Percentiles rank a stretch among this genome's conserved stretches.
Evolutionary conservation across 2,329 filamentous ascomycete genomes (phyloP).

Genomic region (Curvularia sp.): DNA sequence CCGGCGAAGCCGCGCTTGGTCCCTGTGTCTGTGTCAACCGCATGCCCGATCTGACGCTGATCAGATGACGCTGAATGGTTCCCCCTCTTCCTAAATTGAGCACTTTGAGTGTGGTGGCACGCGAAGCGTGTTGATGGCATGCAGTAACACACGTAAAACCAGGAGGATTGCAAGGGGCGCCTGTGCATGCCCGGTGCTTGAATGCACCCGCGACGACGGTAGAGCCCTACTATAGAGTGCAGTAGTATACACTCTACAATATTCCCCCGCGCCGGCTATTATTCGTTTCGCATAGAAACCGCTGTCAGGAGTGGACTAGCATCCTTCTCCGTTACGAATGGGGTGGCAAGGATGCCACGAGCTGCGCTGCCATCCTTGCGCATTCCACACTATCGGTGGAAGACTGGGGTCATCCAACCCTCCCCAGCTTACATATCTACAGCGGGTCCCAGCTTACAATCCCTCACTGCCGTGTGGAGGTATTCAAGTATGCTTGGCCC

Average conservation of each 20-base stretch:
- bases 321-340: slow-evolving; percentile 12
- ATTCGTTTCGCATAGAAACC: slow-evolving; percentile 10
- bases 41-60: slow-evolving; percentile 13
- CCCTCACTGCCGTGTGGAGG: slow-evolving; percentile 14
- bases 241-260: neutral
- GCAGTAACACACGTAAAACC: slow-evolving; percentile 3
- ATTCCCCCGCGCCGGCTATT: neutral
- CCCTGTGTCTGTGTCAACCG: slow-evolving; percentile 5
- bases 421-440: slow-evolving; percentile 20
- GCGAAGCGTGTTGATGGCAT: slow-evolving; percentile 7
- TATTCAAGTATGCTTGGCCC: slow-evolving; percentile 22
- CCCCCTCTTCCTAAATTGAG: slow-evolving; percentile 7
- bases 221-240: neutral
- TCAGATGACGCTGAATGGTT: slow-evolving; percentile 19
- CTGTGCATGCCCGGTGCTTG: neutral
- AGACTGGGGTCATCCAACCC: slow-evolving; percentile 11
- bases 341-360: slow-evolving; percentile 8
- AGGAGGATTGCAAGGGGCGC: neutral
- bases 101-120: slow-evolving; percentile 5
- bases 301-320: slow-evolving; percentile 4
- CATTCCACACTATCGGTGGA: slow-evolving; percentile 15
- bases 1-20: slow-evolving; percentile 8
- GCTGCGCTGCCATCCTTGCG: slow-evolving; percentile 12
- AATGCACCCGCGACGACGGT: neutral
- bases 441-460: slow-evolving; percentile 25